Evolutionary conservation across 2,329 filamentous ascomycete genomes (phyloP).

Genomic region (Cytospora piceae): DNA sequence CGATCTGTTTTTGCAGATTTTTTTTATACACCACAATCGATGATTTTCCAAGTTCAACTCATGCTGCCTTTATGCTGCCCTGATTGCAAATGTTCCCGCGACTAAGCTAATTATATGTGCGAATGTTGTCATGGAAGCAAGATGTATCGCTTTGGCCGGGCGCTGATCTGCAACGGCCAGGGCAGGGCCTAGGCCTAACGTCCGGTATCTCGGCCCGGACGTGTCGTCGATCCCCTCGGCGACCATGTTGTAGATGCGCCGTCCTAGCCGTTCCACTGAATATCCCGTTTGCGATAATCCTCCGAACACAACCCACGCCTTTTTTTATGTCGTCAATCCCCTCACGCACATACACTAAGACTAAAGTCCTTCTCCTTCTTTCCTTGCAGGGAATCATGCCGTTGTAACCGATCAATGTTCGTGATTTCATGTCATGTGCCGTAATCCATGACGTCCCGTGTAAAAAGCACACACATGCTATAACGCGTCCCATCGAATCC

Average conservation of each 20-base stretch:
- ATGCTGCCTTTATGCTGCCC: background rate
- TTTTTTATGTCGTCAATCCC: background rate
- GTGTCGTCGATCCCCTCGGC: background rate
- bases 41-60: background rate
- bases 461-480: background rate
- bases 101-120: background rate
- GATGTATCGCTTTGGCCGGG: background rate
- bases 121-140: background rate
- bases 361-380: background rate
- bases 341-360: background rate
- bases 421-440: background rate
- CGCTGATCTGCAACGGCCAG: background rate
- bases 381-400: background rate
- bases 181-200: background rate
- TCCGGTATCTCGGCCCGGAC: background rate
- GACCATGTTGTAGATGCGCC: background rate
- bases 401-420: background rate
- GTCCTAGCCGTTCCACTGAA: background rate
- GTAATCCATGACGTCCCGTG: background rate
- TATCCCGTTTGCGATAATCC: background rate
- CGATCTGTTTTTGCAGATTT: slow-evolving; percentile 6
- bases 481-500: background rate
- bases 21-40: slow-evolving; percentile 20
- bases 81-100: too few species aligned
- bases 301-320: background rate